Base-by-base conservation (phyloP, 2,329 filamentous ascomycete species). In the Xylaria arbuscula region DNA sequence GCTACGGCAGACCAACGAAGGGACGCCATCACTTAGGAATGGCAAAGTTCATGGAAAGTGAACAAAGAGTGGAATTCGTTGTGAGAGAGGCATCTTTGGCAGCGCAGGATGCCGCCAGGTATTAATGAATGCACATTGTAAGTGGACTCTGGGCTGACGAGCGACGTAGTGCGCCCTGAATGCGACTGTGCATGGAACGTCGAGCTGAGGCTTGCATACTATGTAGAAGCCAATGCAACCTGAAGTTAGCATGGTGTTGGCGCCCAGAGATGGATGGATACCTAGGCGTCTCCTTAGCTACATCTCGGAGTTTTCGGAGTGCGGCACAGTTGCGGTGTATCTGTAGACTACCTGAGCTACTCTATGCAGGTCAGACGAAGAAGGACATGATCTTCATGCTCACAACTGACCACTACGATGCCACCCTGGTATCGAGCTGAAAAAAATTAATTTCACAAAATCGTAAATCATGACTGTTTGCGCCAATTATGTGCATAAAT, bases 361-460 rank as follows among this genome's bases (percentile, higher is more conserved):
- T 32, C 13, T 47, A 65, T 68, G 61, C 62, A 65, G 7, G 66
- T 67, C 40, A 65, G 61, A 65, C 51, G 40, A 48, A 24, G 19
- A 45, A 45, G 32, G 56, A 47, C 61, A 32, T 22, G 19, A 32
- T 38, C 53, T 36, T 56, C 34, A 42, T 55, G 17, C 38, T n/a
- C 24, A n/a, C 19, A 48, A 51, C 51, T 15, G 48, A 24, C 51
- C 51, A 50, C 15, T 62, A n/a, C 62, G 45, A 68, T 68, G 62
- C 51, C 57, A 68, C 66, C 55, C 55, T 67, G 24, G 22, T 60
- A 48, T 64, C 48, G 57, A 64, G 50, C 55, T 68, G 55, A 59
- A 59, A 48, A 58, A 42, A 38, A 13, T n/a, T 1, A 15, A 28
- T 48, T 3, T 28, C 28, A 28, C 28, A 28, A 28, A 28, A 28